Evolutionary conservation across 148 eudicot species (phyloP).

Genomic region (Silene conica): DNA sequence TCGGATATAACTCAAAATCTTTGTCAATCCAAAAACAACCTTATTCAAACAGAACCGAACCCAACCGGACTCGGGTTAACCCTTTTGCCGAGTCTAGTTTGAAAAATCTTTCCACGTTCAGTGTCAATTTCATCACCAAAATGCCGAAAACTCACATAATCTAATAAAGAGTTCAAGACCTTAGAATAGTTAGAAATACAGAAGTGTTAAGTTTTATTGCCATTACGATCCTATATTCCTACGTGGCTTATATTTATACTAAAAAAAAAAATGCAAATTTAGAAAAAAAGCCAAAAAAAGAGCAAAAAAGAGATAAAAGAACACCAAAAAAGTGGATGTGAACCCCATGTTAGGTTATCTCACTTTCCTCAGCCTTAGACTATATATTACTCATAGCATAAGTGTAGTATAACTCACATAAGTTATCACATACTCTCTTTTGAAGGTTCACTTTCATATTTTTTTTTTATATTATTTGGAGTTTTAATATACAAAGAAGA

Average conservation of each 20-base stretch:
- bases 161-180: not conserved
- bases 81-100: too few relatives aligned
- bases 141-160: too few relatives aligned
- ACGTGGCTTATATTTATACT: not conserved
- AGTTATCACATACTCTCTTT: conserved; percentile 8
- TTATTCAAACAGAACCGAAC: too few relatives aligned
- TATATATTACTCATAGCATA: not conserved
- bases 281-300: not conserved
- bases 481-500: not conserved
- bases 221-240: not conserved
- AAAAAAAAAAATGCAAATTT: too few relatives aligned
- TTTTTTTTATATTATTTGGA: not conserved
- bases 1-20: too few relatives aligned
- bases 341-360: conserved; percentile 25
- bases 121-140: too few relatives aligned
- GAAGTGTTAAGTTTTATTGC: too few relatives aligned
- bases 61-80: too few relatives aligned
- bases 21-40: too few relatives aligned
- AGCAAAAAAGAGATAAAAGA: not conserved
- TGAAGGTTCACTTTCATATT: not conserved
- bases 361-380: conserved; percentile 16
- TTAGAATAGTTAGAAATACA: not conserved
- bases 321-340: conserved; percentile 1
- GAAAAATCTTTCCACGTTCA: too few relatives aligned
- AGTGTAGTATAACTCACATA: not conserved